Evolutionary conservation across 1,139 yeast species (phyloP).

Genomic region (Kurtzmaniella quercitrusa): DNA sequence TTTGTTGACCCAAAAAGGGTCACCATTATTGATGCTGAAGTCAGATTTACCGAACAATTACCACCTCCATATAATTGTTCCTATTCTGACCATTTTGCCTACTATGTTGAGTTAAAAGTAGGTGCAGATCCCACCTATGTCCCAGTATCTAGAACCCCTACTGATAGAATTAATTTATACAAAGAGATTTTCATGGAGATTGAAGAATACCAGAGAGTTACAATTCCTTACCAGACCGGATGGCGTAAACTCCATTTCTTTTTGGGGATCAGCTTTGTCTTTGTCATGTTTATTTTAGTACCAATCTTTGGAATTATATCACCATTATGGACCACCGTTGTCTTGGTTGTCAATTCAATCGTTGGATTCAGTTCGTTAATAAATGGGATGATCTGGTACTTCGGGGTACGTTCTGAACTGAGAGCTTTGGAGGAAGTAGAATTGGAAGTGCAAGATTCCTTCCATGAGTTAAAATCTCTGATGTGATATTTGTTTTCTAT

Average conservation of each 20-base stretch:
- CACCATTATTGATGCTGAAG: slow-evolving; percentile 55
- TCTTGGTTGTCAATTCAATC: slow-evolving; percentile 48
- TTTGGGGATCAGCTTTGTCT: slow-evolving; percentile 44
- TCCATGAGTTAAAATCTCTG: neutral
- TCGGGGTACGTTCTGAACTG: slow-evolving; percentile 76
- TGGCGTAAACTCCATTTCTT: slow-evolving; percentile 69
- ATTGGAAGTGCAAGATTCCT: slow-evolving; percentile 49
- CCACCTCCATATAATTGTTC: slow-evolving; percentile 58
- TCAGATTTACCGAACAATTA: slow-evolving; percentile 65
- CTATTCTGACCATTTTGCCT: slow-evolving; percentile 92
- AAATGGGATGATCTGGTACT: slow-evolving; percentile 72
- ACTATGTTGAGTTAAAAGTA: slow-evolving; percentile 50
- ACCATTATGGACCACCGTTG: slow-evolving; percentile 57
- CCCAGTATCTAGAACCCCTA: neutral
- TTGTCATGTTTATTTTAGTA: slow-evolving; percentile 52
- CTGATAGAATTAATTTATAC: slow-evolving; percentile 37
- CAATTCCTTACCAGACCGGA: slow-evolving; percentile 53
- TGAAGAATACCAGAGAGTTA: slow-evolving; percentile 48
- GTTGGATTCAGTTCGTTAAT: slow-evolving; percentile 63
- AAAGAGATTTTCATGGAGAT: slow-evolving; percentile 56
- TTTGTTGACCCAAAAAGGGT: slow-evolving; percentile 59
- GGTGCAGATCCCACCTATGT: neutral
- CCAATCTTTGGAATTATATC: slow-evolving; percentile 56
- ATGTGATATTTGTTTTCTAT: too few species aligned
- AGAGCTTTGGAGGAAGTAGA: slow-evolving; percentile 73